Evolutionary conservation across 441 rosid species (phyloP).

Genomic region (Breynia disticha): DNA sequence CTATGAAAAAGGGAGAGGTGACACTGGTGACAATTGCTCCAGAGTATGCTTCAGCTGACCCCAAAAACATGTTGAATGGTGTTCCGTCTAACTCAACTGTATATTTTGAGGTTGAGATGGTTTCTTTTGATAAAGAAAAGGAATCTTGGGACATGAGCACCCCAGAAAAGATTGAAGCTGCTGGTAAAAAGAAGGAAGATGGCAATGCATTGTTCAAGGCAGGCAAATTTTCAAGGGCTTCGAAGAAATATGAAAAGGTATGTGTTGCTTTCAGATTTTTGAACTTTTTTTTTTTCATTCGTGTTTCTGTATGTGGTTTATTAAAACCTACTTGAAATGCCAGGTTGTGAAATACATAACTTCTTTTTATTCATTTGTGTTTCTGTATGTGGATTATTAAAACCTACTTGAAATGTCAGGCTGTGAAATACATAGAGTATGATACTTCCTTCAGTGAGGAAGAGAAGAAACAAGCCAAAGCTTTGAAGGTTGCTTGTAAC

Average conservation of each 20-base stretch:
- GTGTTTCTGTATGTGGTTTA: background rate
- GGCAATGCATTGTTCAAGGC: conserved; percentile 58
- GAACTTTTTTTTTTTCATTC: background rate
- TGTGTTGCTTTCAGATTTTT: too few relatives aligned
- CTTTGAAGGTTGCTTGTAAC: conserved; percentile 63
- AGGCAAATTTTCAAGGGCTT: conserved; percentile 52
- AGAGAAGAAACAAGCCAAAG: conserved; percentile 64
- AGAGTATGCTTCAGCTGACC: conserved; percentile 52
- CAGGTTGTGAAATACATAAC: conserved; percentile 61
- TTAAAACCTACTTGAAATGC: background rate
- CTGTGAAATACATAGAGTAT: conserved; percentile 58
- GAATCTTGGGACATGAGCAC: conserved; percentile 87
- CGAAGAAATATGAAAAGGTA: conserved; percentile 75
- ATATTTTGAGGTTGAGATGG: conserved; percentile 53
- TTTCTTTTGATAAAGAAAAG: conserved; percentile 58
- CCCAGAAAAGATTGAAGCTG: conserved; percentile 61
- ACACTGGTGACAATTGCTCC: conserved; percentile 60
- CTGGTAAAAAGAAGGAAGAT: conserved; percentile 65
- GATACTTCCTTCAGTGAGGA: conserved; percentile 60
- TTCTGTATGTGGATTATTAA: background rate
- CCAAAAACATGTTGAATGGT: conserved; percentile 58
- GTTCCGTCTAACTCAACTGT: conserved; percentile 68
- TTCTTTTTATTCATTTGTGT: background rate
- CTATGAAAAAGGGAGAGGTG: conserved; percentile 81
- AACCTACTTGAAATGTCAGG: conserved; percentile 32